A percentile compares a stretch with the other conserved stretches of the same genome.
phyloP scores from a whole-genome alignment of 257 asterid species.

The Ilex aquifolium region DNA sequence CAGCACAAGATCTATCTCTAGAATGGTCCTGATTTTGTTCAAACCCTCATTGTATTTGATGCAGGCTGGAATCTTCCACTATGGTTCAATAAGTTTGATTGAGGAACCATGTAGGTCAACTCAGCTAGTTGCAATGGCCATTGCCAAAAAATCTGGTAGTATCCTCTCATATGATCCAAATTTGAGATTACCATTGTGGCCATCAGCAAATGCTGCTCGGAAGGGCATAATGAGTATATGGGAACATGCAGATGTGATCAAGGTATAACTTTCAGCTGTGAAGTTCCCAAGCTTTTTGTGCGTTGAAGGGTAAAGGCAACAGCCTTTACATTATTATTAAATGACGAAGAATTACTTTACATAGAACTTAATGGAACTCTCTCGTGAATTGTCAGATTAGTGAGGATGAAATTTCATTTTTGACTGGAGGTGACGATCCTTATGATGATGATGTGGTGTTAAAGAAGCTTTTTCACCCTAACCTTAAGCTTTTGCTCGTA shows the following conservation, averaged over 20 bases:
- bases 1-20: slow-evolving; percentile 1
- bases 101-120: slow-evolving; percentile 87
- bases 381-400: slow-evolving; percentile 54
- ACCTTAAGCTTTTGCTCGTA: slow-evolving; percentile 62
- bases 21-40: background rate
- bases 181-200: slow-evolving; percentile 87
- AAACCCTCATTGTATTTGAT: slow-evolving; percentile 16
- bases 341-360: background rate
- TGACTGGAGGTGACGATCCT: slow-evolving; percentile 66
- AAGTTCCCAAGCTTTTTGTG: background rate
- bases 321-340: background rate
- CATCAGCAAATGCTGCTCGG: slow-evolving; percentile 82
- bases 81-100: slow-evolving; percentile 86
- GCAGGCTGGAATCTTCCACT: slow-evolving; percentile 86
- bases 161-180: slow-evolving; percentile 91
- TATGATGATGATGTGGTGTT: slow-evolving; percentile 65
- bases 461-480: slow-evolving; percentile 75
- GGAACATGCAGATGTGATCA: slow-evolving; percentile 80
- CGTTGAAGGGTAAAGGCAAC: background rate
- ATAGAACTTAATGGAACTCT: background rate
- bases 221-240: slow-evolving; percentile 71
- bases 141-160: slow-evolving; percentile 74
- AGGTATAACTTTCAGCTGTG: slow-evolving; percentile 36
- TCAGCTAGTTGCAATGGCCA: slow-evolving; percentile 67
- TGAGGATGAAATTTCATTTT: slow-evolving; percentile 78